These are phyloP conservation scores for Cercophora scortea DNA, from an alignment of 495 filamentous ascomycete species.

Conservation along the genomic window DNA sequence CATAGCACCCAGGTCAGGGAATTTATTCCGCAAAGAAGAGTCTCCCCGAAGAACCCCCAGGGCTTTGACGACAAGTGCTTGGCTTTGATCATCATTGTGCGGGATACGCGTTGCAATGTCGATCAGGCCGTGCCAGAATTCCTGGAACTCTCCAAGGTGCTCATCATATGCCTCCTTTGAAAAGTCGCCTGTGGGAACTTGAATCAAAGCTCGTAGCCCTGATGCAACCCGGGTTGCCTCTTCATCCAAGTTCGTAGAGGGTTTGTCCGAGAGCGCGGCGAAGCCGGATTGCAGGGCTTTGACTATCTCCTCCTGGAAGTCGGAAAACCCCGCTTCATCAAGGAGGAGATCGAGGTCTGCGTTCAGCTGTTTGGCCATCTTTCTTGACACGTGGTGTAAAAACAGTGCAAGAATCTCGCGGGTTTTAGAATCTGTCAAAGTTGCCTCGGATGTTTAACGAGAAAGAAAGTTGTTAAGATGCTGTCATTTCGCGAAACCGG, in stretches of 20 bases:
- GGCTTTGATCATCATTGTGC: background rate
- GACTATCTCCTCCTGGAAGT: background rate
- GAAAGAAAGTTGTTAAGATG: no score
- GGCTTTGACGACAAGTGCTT: background rate
- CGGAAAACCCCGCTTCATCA: background rate
- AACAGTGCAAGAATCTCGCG: background rate
- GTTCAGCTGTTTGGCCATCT: background rate
- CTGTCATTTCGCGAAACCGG: no score
- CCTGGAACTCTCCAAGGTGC: background rate
- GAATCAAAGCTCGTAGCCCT: background rate
- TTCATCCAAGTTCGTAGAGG: background rate
- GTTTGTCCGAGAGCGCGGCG: background rate
- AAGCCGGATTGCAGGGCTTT: background rate
- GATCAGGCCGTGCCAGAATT: conserved; percentile 2
- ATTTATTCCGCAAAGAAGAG: conserved; percentile 1
- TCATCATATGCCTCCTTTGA: no score
- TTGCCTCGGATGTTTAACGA: no score
- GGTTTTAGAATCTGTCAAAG: no score
- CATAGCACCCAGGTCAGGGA: conserved; percentile 2
- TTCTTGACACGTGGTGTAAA: background rate
- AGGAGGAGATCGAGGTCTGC: background rate
- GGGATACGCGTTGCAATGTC: conserved; percentile 3
- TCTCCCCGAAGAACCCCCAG: background rate
- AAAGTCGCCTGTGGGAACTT: background rate
- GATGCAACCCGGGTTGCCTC: conserved; percentile 2